Evolutionary conservation across 1,284 basidiomycete genomes (phyloP), one percentile per base, ranked within the genome.

Genomic region (Coniferiporia sulphurascens): DNA sequence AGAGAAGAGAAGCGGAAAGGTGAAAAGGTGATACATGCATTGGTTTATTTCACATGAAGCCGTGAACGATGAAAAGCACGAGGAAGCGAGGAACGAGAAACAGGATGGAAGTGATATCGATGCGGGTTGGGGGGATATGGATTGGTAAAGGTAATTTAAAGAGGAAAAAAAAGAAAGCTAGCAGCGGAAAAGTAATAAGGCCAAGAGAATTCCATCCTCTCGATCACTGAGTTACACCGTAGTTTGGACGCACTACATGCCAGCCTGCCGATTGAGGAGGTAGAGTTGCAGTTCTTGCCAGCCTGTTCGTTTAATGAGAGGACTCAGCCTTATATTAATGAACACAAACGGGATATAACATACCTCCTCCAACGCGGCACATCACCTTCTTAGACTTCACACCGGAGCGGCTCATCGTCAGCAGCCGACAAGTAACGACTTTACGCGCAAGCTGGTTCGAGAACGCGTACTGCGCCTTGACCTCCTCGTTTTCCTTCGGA

Each of bases 231-330:
- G 19, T 19, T 19, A 48, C 17, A 10, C 48, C 19, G 10, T 22
- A 46, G 32, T 36, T 36, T 21, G 15, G 13, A 49, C 22, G 10
- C 46, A 15, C 36, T 58, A 58, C 17, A 58, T 36, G 17, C 65
- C 74, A 17, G 73, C 73, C 60, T 76, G 73, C 50, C 89, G 85
- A 71, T 85, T 89, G 55, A 89, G 73, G 67, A 93, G 82, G 72
- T 91, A 93, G 65, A 88, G 74, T 66, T 84, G 84, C 62, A 95
- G 76, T 72, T 93, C 91, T 69, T 92, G 89, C 92, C 91, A 95
- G 45, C 91, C 91, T 87, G 71, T 55, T 50, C 43, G 43, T 56
- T 32, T 17, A 21, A n/a, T 35, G 58, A 48, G 9, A 52, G 49
- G 21, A 17, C 8, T 17, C n/a, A 45, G 34, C 12, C 15, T 12